Evolutionary conservation across 164 flowering plant species (phyloP), one percentile per base, ranked within the genome.

Genomic region (Vitis labrusca): DNA sequence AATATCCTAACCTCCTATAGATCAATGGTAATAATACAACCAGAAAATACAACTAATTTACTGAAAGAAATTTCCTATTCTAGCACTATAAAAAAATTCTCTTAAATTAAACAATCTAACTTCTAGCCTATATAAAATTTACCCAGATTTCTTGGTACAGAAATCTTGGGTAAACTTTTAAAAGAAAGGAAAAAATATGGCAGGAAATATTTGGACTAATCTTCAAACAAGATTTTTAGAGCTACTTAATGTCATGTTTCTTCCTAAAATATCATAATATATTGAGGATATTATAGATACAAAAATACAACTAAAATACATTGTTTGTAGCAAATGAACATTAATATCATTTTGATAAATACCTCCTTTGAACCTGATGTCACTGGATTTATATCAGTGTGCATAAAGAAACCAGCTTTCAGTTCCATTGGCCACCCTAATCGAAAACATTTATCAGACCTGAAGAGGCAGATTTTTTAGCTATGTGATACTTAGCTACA

Each of bases 401-500:
- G 94, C 64, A 87, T 82, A 80, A 93, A 95, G 75, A 93, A 93
- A 68, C 90, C 91, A 47, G 97, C 83, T 54, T 80, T 80, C 8
- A 2, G 69, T 65, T 90, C 81, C 93, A 90, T 82, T 27, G 98
- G 99, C 99, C 99, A 95, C 37, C 83, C 84, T 51, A 95, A 72
- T 64, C 74, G 76, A 66, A 93, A 85, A 76, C 99, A 95, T 71
- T 78, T 85, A 12, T 78, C 67, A 49, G 93, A 86, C 99, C 99
- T 95, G 2, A 71, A 64, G 29, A 10, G 29, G 17, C 37, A 64
- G 23, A 14, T 8, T 5, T 59, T 51, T 73, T 47, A 57, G 27
- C 55, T 37, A 37, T 37, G 44, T 3, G 5, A 37, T 37, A 37
- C 44, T 37, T 2, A 37, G 7, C 44, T 37, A 37, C 44, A 37